Percentiles rank a stretch among this genome's conserved stretches.
Evolutionary conservation across 2,329 filamentous ascomycete genomes (phyloP).

Genomic region (Aureobasidium sp.): DNA sequence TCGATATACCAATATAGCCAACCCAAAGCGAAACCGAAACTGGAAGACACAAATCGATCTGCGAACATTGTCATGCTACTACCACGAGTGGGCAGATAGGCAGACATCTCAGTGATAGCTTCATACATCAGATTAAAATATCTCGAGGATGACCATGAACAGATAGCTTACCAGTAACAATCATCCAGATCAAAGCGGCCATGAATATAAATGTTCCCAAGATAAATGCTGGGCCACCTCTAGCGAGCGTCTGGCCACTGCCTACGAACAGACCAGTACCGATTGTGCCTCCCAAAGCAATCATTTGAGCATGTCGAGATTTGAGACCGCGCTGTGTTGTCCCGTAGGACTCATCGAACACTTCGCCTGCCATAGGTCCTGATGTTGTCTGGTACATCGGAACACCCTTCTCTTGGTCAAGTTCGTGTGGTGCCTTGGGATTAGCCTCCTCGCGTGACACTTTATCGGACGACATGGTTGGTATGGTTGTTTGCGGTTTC

Average conservation of each 20-base stretch:
- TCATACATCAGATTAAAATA: background rate
- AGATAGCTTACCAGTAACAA: conserved; percentile 33
- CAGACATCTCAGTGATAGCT: conserved; percentile 47
- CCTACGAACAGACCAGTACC: conserved; percentile 30
- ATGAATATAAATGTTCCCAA: conserved; percentile 37
- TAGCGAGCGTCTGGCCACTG: conserved; percentile 31
- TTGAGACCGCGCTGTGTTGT: conserved; percentile 35
- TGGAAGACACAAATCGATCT: conserved; percentile 38
- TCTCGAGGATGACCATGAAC: no score
- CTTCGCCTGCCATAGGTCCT: conserved; percentile 19
- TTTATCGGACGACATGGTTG: background rate
- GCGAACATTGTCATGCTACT: conserved; percentile 44
- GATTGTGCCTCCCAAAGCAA: conserved; percentile 29
- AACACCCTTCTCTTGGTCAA: conserved; percentile 6
- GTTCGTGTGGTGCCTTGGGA: background rate
- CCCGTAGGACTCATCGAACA: conserved; percentile 27
- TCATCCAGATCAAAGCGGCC: conserved; percentile 35
- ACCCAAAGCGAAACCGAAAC: conserved; percentile 40
- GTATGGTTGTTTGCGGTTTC: background rate
- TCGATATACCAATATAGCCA: conserved; percentile 32
- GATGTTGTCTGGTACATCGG: background rate
- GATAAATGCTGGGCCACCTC: conserved; percentile 36
- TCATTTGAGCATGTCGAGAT: conserved; percentile 32
- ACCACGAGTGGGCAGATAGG: conserved; percentile 52
- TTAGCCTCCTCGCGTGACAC: background rate